A percentile compares a stretch with the other conserved stretches of the same genome.
phyloP scores from a whole-genome alignment of 108 stramenopile genomes.

The Cyclotella atomus region DNA sequence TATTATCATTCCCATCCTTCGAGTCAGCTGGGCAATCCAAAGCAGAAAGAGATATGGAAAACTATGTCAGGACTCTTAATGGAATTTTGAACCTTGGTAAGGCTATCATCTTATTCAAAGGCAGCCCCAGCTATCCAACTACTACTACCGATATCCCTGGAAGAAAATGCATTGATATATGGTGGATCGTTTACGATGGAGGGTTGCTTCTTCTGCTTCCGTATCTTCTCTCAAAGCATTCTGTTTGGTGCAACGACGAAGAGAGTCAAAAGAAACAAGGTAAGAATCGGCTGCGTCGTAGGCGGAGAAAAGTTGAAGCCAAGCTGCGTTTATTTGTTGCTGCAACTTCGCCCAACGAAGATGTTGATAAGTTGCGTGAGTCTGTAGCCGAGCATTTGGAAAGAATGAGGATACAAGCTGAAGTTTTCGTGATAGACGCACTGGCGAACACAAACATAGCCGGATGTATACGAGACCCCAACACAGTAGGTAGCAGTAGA shows the following conservation, averaged over 20 bases:
- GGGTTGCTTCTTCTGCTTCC: conserved; percentile 82
- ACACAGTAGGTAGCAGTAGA: conserved; percentile 24
- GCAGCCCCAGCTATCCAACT: conserved; percentile 29
- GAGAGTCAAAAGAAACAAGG: background rate
- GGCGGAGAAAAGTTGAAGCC: conserved; percentile 18
- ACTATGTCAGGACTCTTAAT: conserved; percentile 52
- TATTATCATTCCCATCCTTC: conserved; percentile 67
- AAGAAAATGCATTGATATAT: conserved; percentile 71
- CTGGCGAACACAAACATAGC: conserved; percentile 46
- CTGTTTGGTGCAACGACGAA: conserved; percentile 42
- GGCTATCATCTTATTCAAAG: conserved; percentile 60
- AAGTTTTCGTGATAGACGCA: conserved; percentile 48
- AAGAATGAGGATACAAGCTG: conserved; percentile 52
- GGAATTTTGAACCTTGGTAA: conserved; percentile 61
- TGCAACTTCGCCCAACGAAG: conserved; percentile 40
- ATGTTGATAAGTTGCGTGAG: conserved; percentile 37
- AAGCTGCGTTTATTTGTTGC: conserved; percentile 68
- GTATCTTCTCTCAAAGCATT: conserved; percentile 65
- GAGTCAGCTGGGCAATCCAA: background rate
- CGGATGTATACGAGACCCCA: conserved; percentile 51
- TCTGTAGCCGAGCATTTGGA: conserved; percentile 47
- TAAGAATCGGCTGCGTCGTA: conserved; percentile 11
- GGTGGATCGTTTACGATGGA: conserved; percentile 84
- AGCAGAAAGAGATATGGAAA: conserved; percentile 16
- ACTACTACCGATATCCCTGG: conserved; percentile 2